phyloP scores from a whole-genome alignment of 257 asterid genomes.

The Apocynum venetum region DNA sequence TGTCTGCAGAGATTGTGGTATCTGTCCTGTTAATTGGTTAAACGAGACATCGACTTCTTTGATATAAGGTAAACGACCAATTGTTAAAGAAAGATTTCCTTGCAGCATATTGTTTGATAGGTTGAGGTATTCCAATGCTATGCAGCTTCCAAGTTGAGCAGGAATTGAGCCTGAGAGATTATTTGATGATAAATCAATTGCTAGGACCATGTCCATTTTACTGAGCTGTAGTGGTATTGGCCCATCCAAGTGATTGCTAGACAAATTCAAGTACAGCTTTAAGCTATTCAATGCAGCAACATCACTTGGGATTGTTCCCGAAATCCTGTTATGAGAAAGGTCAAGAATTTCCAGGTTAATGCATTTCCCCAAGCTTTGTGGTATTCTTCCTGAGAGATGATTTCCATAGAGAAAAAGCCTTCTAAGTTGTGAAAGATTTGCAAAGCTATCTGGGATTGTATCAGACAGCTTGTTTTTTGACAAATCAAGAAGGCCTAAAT shows the following conservation, averaged over 20 bases:
- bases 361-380: slow-evolving; percentile 61
- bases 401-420: slow-evolving; percentile 50
- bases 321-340: slow-evolving; percentile 53
- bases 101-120: slow-evolving; percentile 40
- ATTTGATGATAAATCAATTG: slow-evolving; percentile 65
- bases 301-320: slow-evolving; percentile 62
- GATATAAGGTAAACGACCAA: slow-evolving; percentile 58
- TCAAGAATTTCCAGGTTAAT: slow-evolving; percentile 67
- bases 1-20: slow-evolving; percentile 42
- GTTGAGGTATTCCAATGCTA: slow-evolving; percentile 62
- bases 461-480: slow-evolving; percentile 73
- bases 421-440: slow-evolving; percentile 59
- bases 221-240: slow-evolving; percentile 62
- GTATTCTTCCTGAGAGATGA: slow-evolving; percentile 56
- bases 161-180: slow-evolving; percentile 53
- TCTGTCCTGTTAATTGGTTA: slow-evolving; percentile 47
- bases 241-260: slow-evolving; percentile 56
- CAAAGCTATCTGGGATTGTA: slow-evolving; percentile 56
- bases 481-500: slow-evolving; percentile 74
- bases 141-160: slow-evolving; percentile 77
- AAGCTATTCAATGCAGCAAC: slow-evolving; percentile 66
- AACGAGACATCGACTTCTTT: slow-evolving; percentile 53
- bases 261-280: slow-evolving; percentile 65
- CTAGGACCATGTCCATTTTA: slow-evolving; percentile 76
- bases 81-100: slow-evolving; percentile 50